Evolutionary conservation across 768 basidiomycete genomes (phyloP), one percentile per base, ranked within the genome.

Genomic region (Dioszegia aurantiaca): DNA sequence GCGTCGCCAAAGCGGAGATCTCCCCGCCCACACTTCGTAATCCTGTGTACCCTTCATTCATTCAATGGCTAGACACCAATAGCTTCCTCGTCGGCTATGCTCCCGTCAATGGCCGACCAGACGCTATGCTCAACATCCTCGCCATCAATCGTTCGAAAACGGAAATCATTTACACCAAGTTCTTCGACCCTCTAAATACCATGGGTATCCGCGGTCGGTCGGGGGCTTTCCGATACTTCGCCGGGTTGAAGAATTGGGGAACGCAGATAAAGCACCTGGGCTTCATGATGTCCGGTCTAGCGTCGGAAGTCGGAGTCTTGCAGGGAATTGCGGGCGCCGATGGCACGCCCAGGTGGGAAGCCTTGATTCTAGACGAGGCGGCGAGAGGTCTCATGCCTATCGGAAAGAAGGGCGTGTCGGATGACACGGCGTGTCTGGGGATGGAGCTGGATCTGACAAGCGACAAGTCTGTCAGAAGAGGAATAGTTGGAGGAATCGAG

Each of bases 41-140:
- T 11, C 51, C 59, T 24, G 40, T 23, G 12, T 48, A 56, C 30
- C 66, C 70, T 16, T 46, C 67, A 3, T 72, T 63, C 23, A 57
- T 79, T 19, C 66, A 74, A 26, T 80, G 80, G 80, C 65, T 80
- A 16, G 80, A 80, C 63, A 80, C 79, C 64, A 74, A 78, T 58
- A 59, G 79, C 33, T 79, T 79, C 58, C 60, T 79, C 46, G 78
- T 72, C 5, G 66, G 70, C 10, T 80, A 79, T 56, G 60, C 56
- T 2, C 26, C 63, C 4, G 36, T 42, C 1, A 53, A 58, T 24
- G 56, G 56, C 11, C 63, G 70, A 37, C 72, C 71, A 12, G 56
- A 65, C 21, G 77, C 77, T 42, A 69, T 73, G 6, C 66, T 77
- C 33, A 74, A 78, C 58, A 58, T 77, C 2, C 77, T 68, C 52